These are phyloP conservation scores for Cicer pinnatifidum DNA, from an alignment of 306 rosid genomes.

Conservation along the genomic window DNA sequence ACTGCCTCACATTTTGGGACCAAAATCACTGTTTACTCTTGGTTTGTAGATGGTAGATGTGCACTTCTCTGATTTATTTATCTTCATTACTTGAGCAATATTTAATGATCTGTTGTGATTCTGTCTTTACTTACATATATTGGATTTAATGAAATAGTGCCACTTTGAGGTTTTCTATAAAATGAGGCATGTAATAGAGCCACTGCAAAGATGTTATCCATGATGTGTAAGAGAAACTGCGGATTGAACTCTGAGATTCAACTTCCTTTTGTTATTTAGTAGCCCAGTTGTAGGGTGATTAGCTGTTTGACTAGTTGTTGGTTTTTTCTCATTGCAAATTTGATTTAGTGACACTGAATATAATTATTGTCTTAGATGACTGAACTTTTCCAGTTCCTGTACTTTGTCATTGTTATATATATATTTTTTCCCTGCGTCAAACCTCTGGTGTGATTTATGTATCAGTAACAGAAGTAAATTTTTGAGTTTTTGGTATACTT, in stretches of 20 bases:
- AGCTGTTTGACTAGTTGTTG: background rate
- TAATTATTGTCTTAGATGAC: background rate
- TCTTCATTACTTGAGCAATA: background rate
- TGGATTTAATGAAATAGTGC: background rate
- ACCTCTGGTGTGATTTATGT: background rate
- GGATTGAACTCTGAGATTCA: background rate
- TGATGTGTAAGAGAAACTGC: background rate
- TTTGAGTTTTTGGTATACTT: background rate
- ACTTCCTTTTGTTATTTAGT: background rate
- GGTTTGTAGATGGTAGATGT: background rate
- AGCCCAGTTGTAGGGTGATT: background rate
- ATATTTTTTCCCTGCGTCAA: background rate
- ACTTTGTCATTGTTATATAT: background rate
- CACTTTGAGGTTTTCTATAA: background rate
- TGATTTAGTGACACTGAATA: background rate
- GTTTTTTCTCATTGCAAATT: conserved; percentile 1
- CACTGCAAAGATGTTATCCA: conserved; percentile 12
- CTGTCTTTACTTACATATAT: background rate
- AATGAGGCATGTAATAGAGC: conserved; percentile 11
- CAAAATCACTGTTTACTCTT: too few species aligned
- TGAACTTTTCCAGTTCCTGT: background rate
- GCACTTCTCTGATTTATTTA: background rate
- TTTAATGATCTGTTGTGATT: background rate
- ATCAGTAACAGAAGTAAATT: conserved; percentile 2
- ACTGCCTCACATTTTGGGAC: too few species aligned